Percentiles rank a stretch among this genome's conserved stretches.
Conservation (phyloP, 208 protist species). For the Leishmania guyanensis region DNA sequence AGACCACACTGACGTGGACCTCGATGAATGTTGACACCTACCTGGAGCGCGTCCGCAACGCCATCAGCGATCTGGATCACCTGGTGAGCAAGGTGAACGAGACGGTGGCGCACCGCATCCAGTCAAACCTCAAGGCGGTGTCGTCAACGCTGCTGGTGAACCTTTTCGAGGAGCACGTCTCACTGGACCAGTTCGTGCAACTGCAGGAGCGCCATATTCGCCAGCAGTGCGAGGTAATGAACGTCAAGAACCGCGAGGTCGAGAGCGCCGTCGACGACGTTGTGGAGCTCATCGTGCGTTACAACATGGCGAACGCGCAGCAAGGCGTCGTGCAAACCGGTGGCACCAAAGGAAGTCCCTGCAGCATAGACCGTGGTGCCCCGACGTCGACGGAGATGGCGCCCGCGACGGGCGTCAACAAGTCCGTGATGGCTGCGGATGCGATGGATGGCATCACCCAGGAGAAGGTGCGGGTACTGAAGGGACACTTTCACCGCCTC, state of each 20-base stretch:
- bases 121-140: slow-evolving; percentile 91
- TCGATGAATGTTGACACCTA: slow-evolving; percentile 97
- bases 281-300: slow-evolving; percentile 67
- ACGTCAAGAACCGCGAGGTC: slow-evolving; percentile 95
- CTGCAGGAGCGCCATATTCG: slow-evolving; percentile 87
- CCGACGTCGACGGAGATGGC: neutral
- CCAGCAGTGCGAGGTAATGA: slow-evolving; percentile 91
- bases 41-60: slow-evolving; percentile 85
- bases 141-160: slow-evolving; percentile 86
- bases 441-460: slow-evolving; percentile 2
- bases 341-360: too few species aligned
- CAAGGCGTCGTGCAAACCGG: neutral
- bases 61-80: slow-evolving; percentile 71
- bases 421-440: neutral
- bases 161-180: slow-evolving; percentile 86
- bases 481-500: slow-evolving; percentile 89
- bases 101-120: slow-evolving; percentile 92
- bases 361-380: neutral
- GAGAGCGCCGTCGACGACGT: slow-evolving; percentile 92
- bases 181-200: slow-evolving; percentile 93
- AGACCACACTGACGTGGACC: slow-evolving; percentile 95
- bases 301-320: slow-evolving; percentile 27
- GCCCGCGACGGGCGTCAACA: neutral
- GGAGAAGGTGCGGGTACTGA: slow-evolving; percentile 56
- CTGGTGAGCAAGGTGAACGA: slow-evolving; percentile 93